These are phyloP conservation scores for Paramyrothecium roridum DNA, from an alignment of 2,329 filamentous ascomycete genomes.

Conservation along the genomic window DNA sequence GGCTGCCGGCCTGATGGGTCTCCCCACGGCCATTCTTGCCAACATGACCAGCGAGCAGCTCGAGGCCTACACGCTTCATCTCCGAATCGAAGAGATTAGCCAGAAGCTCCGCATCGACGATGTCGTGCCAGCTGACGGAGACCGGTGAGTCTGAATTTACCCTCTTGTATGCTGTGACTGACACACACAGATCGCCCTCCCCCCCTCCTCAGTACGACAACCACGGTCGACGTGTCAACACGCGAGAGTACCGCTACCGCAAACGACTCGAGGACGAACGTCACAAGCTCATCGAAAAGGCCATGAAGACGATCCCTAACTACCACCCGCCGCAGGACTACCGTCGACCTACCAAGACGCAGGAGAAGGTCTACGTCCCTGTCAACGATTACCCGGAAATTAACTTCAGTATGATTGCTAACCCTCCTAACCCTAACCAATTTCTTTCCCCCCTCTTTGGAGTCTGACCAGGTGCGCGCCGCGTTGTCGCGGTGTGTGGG, in stretches of 20 bases:
- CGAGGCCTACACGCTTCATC: slow-evolving; percentile 92
- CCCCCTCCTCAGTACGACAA: slow-evolving; percentile 98
- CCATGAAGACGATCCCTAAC: slow-evolving; percentile 99
- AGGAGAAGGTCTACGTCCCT: slow-evolving; percentile 99
- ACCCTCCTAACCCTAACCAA: slow-evolving; percentile 83
- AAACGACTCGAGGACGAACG: slow-evolving; percentile 98
- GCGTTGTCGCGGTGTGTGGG: slow-evolving; percentile 25
- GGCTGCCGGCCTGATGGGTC: slow-evolving; percentile 93
- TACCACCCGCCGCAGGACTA: slow-evolving; percentile 99
- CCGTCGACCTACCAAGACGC: slow-evolving; percentile 97
- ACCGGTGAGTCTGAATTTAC: slow-evolving; percentile 63
- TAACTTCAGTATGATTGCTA: slow-evolving; percentile 99
- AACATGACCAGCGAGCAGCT: slow-evolving; percentile 99
- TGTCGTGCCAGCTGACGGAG: slow-evolving; percentile 93
- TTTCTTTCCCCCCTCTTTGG: slow-evolving; percentile 32
- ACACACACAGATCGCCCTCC: slow-evolving; percentile 74
- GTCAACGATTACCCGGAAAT: slow-evolving; percentile 99
- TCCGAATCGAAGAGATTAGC: slow-evolving; percentile 98
- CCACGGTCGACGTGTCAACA: slow-evolving; percentile 98
- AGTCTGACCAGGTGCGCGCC: slow-evolving; percentile 41
- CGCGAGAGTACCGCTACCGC: slow-evolving; percentile 95
- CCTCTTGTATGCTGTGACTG: slow-evolving; percentile 3
- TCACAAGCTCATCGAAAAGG: slow-evolving; percentile 97
- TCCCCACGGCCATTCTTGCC: slow-evolving; percentile 92
- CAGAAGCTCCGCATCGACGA: slow-evolving; percentile 99